Evolutionary conservation across 768 basidiomycete species (phyloP).

Genomic region (Nevesoporus exiguus): DNA sequence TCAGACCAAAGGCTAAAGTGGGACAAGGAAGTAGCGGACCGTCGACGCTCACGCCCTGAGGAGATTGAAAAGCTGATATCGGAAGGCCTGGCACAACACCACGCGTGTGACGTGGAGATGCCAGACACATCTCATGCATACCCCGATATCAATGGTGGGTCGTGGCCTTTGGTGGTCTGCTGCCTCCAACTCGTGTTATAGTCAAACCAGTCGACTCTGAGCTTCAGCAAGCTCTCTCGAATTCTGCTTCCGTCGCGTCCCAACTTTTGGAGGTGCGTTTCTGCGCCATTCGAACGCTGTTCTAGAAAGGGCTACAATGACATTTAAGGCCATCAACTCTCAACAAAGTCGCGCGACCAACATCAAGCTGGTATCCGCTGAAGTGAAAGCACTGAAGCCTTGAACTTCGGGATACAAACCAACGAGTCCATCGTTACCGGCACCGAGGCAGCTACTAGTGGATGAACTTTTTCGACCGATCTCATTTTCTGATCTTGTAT

Average conservation of each 20-base stretch:
- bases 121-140: slow-evolving; percentile 7
- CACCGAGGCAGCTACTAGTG: too few relatives aligned
- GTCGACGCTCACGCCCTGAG: slow-evolving; percentile 58
- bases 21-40: slow-evolving; percentile 68
- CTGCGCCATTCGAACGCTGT: background rate
- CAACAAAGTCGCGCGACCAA: slow-evolving; percentile 52
- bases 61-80: slow-evolving; percentile 45
- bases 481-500: too few relatives aligned
- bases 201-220: slow-evolving; percentile 21
- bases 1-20: slow-evolving; percentile 71
- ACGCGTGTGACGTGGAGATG: slow-evolving; percentile 27
- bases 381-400: slow-evolving; percentile 49
- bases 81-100: slow-evolving; percentile 38
- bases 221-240: slow-evolving; percentile 27
- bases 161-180: background rate
- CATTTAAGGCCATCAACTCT: slow-evolving; percentile 40
- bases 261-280: slow-evolving; percentile 51
- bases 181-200: slow-evolving; percentile 8
- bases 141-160: slow-evolving; percentile 12
- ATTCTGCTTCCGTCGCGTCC: slow-evolving; percentile 40
- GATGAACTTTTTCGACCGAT: too few relatives aligned
- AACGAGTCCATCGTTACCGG: background rate
- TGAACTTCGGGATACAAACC: slow-evolving; percentile 26
- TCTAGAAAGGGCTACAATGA: background rate
- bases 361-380: slow-evolving; percentile 42